Evolutionary conservation across 225 moss, liverwort and hornwort genomes (phyloP).

Genomic region (Physcomitrellopsis africana): DNA sequence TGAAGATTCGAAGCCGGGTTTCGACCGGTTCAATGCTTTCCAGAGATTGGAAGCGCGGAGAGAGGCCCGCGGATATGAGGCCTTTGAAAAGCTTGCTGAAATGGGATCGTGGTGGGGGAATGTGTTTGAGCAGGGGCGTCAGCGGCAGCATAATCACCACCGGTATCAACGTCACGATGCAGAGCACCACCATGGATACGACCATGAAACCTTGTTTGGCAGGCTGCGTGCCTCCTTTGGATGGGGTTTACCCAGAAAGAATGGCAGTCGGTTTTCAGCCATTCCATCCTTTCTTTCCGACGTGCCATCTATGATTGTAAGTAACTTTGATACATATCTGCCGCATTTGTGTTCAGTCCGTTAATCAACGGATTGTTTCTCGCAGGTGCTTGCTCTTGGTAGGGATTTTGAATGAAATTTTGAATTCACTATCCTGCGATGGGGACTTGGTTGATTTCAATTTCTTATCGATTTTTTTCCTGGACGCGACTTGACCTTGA

Average conservation of each 20-base stretch:
- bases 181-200: background rate
- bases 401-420: background rate
- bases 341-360: background rate
- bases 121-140: too few species aligned
- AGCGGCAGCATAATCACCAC: too few species aligned
- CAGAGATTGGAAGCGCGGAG: too few species aligned
- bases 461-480: background rate
- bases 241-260: constrained; percentile 27
- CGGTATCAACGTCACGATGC: constrained; percentile 13
- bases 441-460: background rate
- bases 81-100: too few species aligned
- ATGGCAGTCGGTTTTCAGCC: constrained; percentile 38
- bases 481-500: background rate
- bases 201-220: too few species aligned
- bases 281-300: constrained; percentile 38
- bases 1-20: too few species aligned
- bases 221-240: background rate
- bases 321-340: constrained; percentile 6
- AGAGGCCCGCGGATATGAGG: too few species aligned
- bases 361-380: background rate
- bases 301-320: constrained; percentile 39
- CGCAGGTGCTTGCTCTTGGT: background rate
- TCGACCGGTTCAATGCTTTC: too few species aligned
- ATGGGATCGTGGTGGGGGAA: too few species aligned
- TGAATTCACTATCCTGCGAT: background rate